Percentiles rank a stretch among this genome's conserved stretches.
These are phyloP conservation scores for Pseudocercospora eumusae DNA, from an alignment of 2,329 filamentous ascomycete species.

Conservation along the genomic window DNA sequence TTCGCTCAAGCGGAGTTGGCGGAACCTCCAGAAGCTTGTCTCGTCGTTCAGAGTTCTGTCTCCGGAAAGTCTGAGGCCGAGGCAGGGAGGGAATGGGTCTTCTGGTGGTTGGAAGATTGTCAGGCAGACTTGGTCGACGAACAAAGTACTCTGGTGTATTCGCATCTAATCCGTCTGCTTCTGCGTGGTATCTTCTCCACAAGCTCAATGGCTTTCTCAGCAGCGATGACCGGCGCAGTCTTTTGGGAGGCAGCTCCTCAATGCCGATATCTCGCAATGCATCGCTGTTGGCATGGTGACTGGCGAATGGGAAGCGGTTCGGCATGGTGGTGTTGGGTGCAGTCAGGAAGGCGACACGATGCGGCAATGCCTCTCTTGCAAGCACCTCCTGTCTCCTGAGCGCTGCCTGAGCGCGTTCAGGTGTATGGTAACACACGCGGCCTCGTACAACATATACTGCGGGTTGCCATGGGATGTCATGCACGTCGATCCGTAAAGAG, in stretches of 20 bases:
- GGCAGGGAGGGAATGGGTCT: slow-evolving; percentile 69
- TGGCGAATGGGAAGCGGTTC: slow-evolving; percentile 37
- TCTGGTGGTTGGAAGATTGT: slow-evolving; percentile 33
- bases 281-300: slow-evolving; percentile 26
- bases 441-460: slow-evolving; percentile 22
- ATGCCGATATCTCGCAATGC: slow-evolving; percentile 30
- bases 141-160: slow-evolving; percentile 30
- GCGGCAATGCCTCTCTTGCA: slow-evolving; percentile 17
- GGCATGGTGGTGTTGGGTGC: slow-evolving; percentile 32
- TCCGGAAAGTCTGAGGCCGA: slow-evolving; percentile 74
- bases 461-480: slow-evolving; percentile 22
- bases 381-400: slow-evolving; percentile 11
- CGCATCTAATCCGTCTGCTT: slow-evolving; percentile 20
- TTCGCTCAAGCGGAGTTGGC: slow-evolving; percentile 65
- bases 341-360: slow-evolving; percentile 9
- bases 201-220: slow-evolving; percentile 29
- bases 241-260: slow-evolving; percentile 29
- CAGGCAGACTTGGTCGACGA: slow-evolving; percentile 29
- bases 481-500: slow-evolving; percentile 10
- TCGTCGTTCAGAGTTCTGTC: slow-evolving; percentile 78
- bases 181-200: slow-evolving; percentile 39
- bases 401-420: slow-evolving; percentile 12
- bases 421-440: slow-evolving; percentile 18
- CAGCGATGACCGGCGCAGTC: slow-evolving; percentile 25
- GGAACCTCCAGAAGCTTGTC: slow-evolving; percentile 69